phyloP scores from a whole-genome alignment of 2,329 filamentous ascomycete species.

The Sphaerulina vaccinii region DNA sequence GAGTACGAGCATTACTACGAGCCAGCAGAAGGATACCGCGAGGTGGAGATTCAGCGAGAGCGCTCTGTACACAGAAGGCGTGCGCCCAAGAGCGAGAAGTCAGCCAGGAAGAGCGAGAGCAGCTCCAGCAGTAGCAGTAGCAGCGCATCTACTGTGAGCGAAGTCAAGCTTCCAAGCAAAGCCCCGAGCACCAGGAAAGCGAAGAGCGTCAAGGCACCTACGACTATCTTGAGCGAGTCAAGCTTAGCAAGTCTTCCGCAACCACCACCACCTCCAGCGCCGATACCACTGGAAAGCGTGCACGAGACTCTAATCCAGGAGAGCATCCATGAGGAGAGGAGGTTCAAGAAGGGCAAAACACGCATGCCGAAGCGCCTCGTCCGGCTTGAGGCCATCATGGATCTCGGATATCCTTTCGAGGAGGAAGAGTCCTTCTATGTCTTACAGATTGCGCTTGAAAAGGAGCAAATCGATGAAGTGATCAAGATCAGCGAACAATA shows the following conservation, averaged over 20 bases:
- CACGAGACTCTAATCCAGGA: conserved; percentile 26
- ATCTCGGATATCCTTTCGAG: conserved; percentile 80
- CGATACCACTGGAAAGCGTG: conserved; percentile 15
- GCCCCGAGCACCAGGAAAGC: conserved; percentile 21
- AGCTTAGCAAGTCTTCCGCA: conserved; percentile 15
- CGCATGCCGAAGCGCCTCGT: conserved; percentile 79
- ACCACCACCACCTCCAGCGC: conserved; percentile 17
- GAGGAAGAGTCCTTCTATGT: conserved; percentile 85
- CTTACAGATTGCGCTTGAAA: conserved; percentile 79
- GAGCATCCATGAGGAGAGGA: conserved; percentile 26
- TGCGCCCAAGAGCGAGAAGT: conserved; percentile 24
- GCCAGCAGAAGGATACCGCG: conserved; percentile 48
- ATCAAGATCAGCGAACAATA: conserved; percentile 80
- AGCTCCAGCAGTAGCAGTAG: conserved; percentile 25
- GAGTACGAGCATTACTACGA: conserved; percentile 34
- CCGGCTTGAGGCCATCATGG: conserved; percentile 74
- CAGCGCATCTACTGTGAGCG: conserved; percentile 27
- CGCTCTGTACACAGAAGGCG: conserved; percentile 41
- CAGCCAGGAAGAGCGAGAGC: conserved; percentile 20
- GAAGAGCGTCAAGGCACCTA: conserved; percentile 21
- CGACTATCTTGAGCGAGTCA: conserved; percentile 26
- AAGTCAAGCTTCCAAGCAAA: conserved; percentile 12
- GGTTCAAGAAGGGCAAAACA: conserved; percentile 73
- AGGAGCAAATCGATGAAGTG: conserved; percentile 87
- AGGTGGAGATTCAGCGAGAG: conserved; percentile 50